A percentile compares a stretch with the other conserved stretches of the same genome.
phyloP scores from a whole-genome alignment of 305 asterid species.

The Plantago coronopus region DNA sequence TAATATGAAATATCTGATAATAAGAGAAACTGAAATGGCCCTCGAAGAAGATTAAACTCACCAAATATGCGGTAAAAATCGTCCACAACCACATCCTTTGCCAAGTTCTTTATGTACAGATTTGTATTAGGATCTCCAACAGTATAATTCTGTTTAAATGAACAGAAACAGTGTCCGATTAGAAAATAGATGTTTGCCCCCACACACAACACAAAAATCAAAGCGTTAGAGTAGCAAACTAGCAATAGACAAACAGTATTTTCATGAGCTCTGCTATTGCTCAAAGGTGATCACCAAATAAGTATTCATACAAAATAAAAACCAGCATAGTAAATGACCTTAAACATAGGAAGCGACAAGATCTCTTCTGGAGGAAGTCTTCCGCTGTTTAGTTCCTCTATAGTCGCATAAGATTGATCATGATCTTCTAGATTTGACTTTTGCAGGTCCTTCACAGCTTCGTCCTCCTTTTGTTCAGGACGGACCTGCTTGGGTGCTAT shows the following conservation, averaged over 20 bases:
- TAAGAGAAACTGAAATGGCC: not conserved
- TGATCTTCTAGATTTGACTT: conserved; percentile 34
- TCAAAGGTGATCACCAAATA: not conserved
- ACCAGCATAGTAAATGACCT: conserved; percentile 41
- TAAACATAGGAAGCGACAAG: conserved; percentile 82
- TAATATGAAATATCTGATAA: not conserved
- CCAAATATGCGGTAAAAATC: conserved; percentile 83
- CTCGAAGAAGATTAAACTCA: conserved; percentile 32
- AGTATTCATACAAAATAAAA: conserved; percentile 2
- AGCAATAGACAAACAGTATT: too few relatives aligned
- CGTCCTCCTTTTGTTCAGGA: conserved; percentile 39
- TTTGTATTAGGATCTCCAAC: conserved; percentile 80
- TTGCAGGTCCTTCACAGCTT: conserved; percentile 27
- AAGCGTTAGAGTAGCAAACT: too few relatives aligned
- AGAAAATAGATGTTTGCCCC: conserved; percentile 3
- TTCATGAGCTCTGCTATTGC: too few relatives aligned
- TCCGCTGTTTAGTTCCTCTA: conserved; percentile 61
- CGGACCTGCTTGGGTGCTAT: conserved; percentile 67
- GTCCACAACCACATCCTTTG: conserved; percentile 75
- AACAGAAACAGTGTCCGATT: conserved; percentile 6
- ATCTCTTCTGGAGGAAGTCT: conserved; percentile 88
- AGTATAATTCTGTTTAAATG: conserved; percentile 61
- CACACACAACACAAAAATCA: not conserved
- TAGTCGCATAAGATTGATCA: conserved; percentile 50
- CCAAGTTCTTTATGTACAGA: conserved; percentile 80